Evolutionary conservation across 805 yeast species (phyloP), one percentile per base, ranked within the genome.

Genomic region (Metschnikowia dekortorum): DNA sequence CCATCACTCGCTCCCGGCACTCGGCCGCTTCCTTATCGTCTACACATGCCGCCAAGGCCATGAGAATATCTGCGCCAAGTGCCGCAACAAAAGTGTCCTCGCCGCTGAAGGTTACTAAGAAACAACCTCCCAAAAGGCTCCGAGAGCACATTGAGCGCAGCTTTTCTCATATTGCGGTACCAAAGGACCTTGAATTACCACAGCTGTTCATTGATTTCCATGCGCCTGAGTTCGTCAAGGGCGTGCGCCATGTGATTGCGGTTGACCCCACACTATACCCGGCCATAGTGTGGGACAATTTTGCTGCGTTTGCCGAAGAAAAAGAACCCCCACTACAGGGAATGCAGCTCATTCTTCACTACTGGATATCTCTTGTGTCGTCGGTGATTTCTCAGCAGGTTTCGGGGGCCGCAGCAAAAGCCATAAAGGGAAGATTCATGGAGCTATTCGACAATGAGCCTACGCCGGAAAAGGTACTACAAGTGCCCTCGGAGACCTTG

Each of bases 331-430:
- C 41, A 1, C 50, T 55, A 4, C 45, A 38, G 7, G 32, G 30
- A 2, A 26, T 16, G 3, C 69, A 63, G 4, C 39, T 57, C 22
- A 68, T 71, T 29, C 45, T 49, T 30, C 42, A 49, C 10, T 73
- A 73, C 53, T 73, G 78, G 78, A 60, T 66, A 47, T 56, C 69
- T 34, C 57, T 73, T 37, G 59, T 73, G 1, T 53, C 65, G 6
- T 67, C 74, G 34, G 79, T 87, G 3, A 78, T 87, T 2, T 76
- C 85, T 0, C 94, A 87, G 63, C 94, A 87, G 62, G 80, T 87
- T 9, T 82, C 87, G 55, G 96, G 96, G 1, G 76, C 80, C 0
- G 95, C 97, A 1, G 96, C 97, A 0, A 64, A 60, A 8, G 76
- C 90, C 1, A 87, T 90, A 31, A 74, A 77, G 50, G 52, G 53